Evolutionary conservation across 352 stramenopile species (phyloP), one percentile per base, ranked within the genome.

Genomic region (Globisporangium takayamanum): DNA sequence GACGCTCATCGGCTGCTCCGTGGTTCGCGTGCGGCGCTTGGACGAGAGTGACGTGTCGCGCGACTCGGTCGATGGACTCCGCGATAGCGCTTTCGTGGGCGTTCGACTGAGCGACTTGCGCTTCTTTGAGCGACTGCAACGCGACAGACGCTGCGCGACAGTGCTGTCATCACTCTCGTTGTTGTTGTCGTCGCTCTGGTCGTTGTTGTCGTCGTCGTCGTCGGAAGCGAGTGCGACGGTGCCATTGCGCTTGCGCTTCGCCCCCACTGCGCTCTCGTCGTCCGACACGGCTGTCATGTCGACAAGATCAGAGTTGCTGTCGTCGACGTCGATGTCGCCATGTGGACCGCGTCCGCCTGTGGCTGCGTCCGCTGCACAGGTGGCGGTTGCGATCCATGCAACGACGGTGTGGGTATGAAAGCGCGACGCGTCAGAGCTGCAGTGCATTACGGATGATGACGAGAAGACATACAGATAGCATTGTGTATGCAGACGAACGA

Each of bases 1-100:
- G 59, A 76, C 85, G 20, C 73, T 60, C 39, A 85, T 73, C 46
- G 64, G 68, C 59, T 70, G 63, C 50, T 73, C 67, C 4, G 26
- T 53, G 18, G 25, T 28, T 14, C 37, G 50, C 30, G 20, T 26
- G 18, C 56, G 48, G 3, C 56, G 56, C 41, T 50, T 30, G 25
- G 0, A 50, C 25, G 36, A n/a, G 39, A 58, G 11, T 18, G 53
- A n/a, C 12, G 39, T 10, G 6, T 30, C 47, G 8, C 46, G 42
- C 2, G 16, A 53, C 15, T 60, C 55, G 14, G 20, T 41, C 18
- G 48, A 56, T 4, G 50, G 53, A 30, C 58, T 63, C n/a, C 57
- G 57, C 30, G 49, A 45, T 12, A 48, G 49, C 49, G 28, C 30
- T 10, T 28, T 15, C 18, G 45, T 16, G 0, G 45, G n/a, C 4